Base-by-base conservation (phyloP, 202 grass and related monocot species). In the Zoysia matrella region DNA sequence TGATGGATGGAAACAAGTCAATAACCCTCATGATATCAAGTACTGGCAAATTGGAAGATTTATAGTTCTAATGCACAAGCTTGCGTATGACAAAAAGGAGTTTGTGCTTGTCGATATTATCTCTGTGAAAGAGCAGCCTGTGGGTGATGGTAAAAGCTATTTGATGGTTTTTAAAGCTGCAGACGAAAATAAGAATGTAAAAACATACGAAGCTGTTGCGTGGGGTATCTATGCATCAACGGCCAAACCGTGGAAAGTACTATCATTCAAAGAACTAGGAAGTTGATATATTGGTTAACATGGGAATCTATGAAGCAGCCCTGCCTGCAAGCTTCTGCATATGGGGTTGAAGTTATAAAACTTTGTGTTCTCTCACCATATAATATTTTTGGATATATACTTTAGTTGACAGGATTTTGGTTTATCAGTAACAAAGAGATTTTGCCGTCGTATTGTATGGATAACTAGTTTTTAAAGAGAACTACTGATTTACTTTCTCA, bases 1-100 rank as follows among this genome's bases (percentile, higher is more conserved):
- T 18, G 64, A 52, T 14, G 84, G 64, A 70, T 86, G 78, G 71
- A 7, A 69, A 60, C 64, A 67, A 47, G 65, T 76, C 6, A 4
- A 15, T 13, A 86, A 86, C 12, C 66, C 22, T 0, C 64, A 3
- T 76, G 78, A 81, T 50, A 62, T n/a, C 5, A 70, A 76, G 1
- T 86, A 86, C 0, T 81, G 47, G 84, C 78, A 86, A 76, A 81
- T 86, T 36, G 77, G 46, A 0, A 65, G 55, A 40, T 81, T 81
- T 81, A 80, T 73, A 60, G 77, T 86, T 13, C 48, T 86, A 4
- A 81, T 81, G 47, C 3, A 70, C 43, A 75, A 52, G 51, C 13
- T 86, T 41, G 78, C 11, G 6, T 16, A 86, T 39, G 80, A 86
- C 0, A 81, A 81, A 1, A 64, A 39, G 18, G 63, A 86, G 46